Evolutionary conservation across 2,329 filamentous ascomycete genomes (phyloP), one percentile per base, ranked within the genome.

Genomic region (Scorias spongiosa): DNA sequence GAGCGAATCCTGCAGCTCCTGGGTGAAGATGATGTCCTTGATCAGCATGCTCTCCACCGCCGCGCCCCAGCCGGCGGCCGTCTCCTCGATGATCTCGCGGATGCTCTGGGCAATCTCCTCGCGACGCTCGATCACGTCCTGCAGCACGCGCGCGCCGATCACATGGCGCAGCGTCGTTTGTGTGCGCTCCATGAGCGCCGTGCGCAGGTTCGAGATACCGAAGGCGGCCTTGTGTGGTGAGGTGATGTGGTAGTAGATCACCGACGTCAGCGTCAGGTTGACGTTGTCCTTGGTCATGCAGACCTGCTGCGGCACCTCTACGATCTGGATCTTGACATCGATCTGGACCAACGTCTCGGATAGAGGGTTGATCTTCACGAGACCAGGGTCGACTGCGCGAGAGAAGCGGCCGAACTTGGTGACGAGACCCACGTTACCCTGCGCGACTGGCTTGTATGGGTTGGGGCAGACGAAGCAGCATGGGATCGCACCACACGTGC

Each of bases 281-380:
- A 96, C 91, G 58, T 98, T 98, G 72, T 98, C 91, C 70, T 96
- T 96, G 63, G 91, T 98, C 88, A 98, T 98, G 73, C 91, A 96
- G 49, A 89, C 79, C 67, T 98, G 91, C 66, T 88, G 80, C 14
- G 89, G 89, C 18, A 98, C 91, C 71, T 98, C 82, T 39, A 93
- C 86, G 52, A 94, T 95, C 69, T 98, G 91, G 55, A 96, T 95
- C 78, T 96, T 98, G 68, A 98, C 91, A 63, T 98, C 91, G 60
- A 98, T 82, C 57, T 93, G 85, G 54, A 86, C 81, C 37, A 98
- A 74, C 46, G 74, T 77, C 71, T 98, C 91, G 57, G 83, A 89
- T 44, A 96, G 78, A 2, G 89, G 89, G 69, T 98, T 98, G 72
- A 98, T 80, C 71, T 93, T 93, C 65, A 96, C 86, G 29, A 98